Conservation (phyloP, 805 yeast genomes). For the Clavispora asparagi region DNA sequence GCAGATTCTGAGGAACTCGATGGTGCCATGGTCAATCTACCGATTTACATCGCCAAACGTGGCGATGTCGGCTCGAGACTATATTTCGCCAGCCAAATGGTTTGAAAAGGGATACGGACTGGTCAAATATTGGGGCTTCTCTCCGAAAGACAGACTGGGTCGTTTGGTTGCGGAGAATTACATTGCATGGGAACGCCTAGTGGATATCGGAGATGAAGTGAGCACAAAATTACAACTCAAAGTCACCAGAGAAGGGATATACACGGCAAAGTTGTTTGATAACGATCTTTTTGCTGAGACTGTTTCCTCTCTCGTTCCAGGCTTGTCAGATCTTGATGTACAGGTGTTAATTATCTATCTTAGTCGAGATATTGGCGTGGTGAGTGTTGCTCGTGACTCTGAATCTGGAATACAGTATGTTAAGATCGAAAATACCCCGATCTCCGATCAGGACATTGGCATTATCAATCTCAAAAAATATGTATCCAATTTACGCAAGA, state of each 20-base stretch:
- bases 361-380: conserved; percentile 18
- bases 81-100: conserved; percentile 7
- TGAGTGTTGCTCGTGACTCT: conserved; percentile 1
- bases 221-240: not conserved
- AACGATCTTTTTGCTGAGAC: not conserved
- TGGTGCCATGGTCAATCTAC: conserved; percentile 13
- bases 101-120: not conserved
- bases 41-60: not conserved
- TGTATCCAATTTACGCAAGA: conserved; percentile 15
- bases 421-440: conserved; percentile 14
- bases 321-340: conserved; percentile 20
- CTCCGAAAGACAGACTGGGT: conserved; percentile 5
- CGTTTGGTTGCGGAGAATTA: conserved; percentile 18
- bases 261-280: conserved; percentile 8
- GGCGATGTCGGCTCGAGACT: conserved; percentile 2
- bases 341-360: conserved; percentile 23
- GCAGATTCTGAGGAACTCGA: conserved; percentile 13
- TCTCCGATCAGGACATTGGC: conserved; percentile 27
- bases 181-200: conserved; percentile 19
- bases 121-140: not conserved
- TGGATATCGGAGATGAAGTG: conserved; percentile 2
- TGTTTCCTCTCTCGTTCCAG: not conserved
- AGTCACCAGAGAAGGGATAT: conserved; percentile 9
- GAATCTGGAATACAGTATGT: conserved; percentile 6
- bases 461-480: conserved; percentile 23